These are phyloP conservation scores for Rhododendron griersonianum DNA, from an alignment of 148 eudicot genomes.

Conservation along the genomic window DNA sequence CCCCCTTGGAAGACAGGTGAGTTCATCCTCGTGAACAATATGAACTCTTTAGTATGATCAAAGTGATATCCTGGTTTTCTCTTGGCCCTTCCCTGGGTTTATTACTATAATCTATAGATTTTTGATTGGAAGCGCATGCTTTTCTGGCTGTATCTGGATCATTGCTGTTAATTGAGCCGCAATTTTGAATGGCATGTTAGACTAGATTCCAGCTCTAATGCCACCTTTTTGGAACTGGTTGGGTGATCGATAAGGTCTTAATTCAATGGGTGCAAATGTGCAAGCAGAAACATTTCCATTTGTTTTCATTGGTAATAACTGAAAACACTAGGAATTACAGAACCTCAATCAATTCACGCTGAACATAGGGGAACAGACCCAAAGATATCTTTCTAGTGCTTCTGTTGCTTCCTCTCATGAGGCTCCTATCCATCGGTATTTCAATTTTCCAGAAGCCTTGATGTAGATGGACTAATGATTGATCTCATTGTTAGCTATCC, in stretches of 20 bases:
- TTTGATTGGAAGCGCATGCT: not conserved
- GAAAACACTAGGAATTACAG: not conserved
- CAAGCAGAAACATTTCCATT: not conserved
- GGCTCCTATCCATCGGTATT: not conserved
- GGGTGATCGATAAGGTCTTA: not conserved
- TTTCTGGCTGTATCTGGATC: not conserved
- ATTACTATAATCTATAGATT: not conserved
- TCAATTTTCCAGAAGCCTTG: not conserved
- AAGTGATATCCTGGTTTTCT: not conserved
- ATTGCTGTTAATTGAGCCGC: not conserved
- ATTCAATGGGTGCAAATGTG: not conserved
- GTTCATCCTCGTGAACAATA: not conserved
- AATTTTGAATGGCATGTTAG: not conserved
- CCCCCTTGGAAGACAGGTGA: constrained; percentile 87
- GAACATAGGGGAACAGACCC: not conserved
- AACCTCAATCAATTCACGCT: not conserved
- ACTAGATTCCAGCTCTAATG: not conserved
- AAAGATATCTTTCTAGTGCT: not conserved
- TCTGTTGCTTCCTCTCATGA: not conserved
- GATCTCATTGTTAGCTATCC: too few relatives aligned
- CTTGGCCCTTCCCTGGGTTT: not conserved
- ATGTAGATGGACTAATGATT: too few relatives aligned
- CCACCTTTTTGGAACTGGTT: not conserved
- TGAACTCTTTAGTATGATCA: not conserved
- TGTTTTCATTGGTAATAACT: not conserved